Evolutionary conservation across 331 rosid species (phyloP), one percentile per base, ranked within the genome.

Genomic region (Pyracantha coccinea): DNA sequence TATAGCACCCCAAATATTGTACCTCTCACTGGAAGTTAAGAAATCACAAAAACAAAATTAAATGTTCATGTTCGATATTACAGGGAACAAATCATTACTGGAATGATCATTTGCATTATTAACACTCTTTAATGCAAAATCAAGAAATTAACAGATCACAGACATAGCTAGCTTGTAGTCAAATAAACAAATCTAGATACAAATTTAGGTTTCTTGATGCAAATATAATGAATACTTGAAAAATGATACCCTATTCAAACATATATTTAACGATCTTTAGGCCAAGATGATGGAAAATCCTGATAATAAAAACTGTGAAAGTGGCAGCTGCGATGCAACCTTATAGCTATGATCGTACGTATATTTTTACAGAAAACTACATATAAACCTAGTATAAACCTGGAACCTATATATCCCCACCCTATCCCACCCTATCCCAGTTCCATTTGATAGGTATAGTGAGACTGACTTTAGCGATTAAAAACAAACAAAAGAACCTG

Each of bases 21-120:
- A 75, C 85, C 96, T 82, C 98, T 90, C 79, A 93, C 98, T 93
- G 83, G 84, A 87, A 82, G 64, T 70, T 77, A 25, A 68, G 75
- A 76, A 68, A 44, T 29, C 44, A 72, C 14, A 8, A 8, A 63
- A 50, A 12, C 16, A 41, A 21, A 54, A 29, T 1, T 15, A 20
- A 64, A 63, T 25, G 14, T 24, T 45, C 29, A 44, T 27, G 29
- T 55, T 68, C 33, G n/a, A 68, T 67, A 25, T 33, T 15, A 53
- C 55, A 4, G 16, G 45, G 63, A 70, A 35, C 63, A 16, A 8
- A 71, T 32, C 32, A 54, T 2, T 50, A n/a, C 16, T 50, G 23
- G 23, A 68, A 4, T 1, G 28, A 31, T 55, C 29, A 28, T 11
- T 54, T 54, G 59, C 17, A 71, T 27, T 72, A 14, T 72, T 33